Base-by-base conservation (phyloP, 225 moss, liverwort and hornwort species). In the Marchantia polymorpha region DNA sequence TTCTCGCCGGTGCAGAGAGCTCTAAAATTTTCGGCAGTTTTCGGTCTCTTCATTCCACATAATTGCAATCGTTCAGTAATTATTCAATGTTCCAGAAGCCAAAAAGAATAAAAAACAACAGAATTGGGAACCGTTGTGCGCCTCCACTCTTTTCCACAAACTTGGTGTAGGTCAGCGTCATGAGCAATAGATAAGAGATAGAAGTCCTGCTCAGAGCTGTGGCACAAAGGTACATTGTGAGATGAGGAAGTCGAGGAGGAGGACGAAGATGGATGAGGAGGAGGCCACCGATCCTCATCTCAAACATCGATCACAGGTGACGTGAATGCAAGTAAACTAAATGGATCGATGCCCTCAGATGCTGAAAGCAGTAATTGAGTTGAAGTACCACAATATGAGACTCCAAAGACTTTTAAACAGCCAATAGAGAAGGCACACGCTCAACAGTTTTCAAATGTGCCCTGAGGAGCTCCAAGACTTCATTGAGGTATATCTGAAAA, bases 1-100 rank as follows among this genome's bases (percentile, higher is more conserved):
- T 54, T 85, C 85, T 93, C 91, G 68, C 93, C 93, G 31, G 93
- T 93, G 25, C 91, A 88, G 27, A 93, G 79, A 22, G 81, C 85
- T 77, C 93, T 84, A 69, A 93, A 93, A 81, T 93, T 93, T 69
- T 93, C 93, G 27, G 86, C 91, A 52, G 91, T 84, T 77, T 85
- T 91, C 66, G 93, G 91, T 69, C 91, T 87, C 92, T 92, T 88
- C 66, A 80, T 74, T 76, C 74, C 48, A 75, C 29, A 47, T 55
- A 77, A 50, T 11, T 47, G 71, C 71, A 49, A 39, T 10, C 39
- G 69, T 5, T 71, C 20, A 71, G 16, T 20, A 71, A 14, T 71
- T 47, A 8, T 73, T 7, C 63, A 6, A 23, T 63, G 7, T 63
- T 63, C 63, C 7, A 4, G 59, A 15, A n/a, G 23, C 23, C 12